Evolutionary conservation across 768 basidiomycete species (phyloP).

Genomic region (Xanthoconium purpureum): DNA sequence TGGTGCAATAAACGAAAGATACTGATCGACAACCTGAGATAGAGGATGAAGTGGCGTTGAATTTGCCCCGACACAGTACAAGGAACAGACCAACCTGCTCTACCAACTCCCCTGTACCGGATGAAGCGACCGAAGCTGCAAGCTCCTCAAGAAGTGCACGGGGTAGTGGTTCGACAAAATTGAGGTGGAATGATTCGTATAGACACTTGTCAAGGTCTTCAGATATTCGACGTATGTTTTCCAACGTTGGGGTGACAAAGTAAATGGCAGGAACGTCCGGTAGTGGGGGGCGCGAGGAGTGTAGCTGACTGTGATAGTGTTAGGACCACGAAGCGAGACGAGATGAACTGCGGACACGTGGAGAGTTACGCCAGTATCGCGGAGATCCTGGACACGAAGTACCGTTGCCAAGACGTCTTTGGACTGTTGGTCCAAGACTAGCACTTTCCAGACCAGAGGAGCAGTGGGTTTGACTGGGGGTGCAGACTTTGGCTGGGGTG

Average conservation of each 20-base stretch:
- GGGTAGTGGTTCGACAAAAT: constrained; percentile 91
- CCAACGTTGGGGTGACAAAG: constrained; percentile 87
- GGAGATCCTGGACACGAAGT: constrained; percentile 90
- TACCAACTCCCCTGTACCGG: constrained; percentile 77
- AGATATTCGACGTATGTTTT: constrained; percentile 86
- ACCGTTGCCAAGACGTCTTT: constrained; percentile 97
- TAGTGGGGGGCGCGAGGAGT: constrained; percentile 82
- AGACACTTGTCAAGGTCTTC: constrained; percentile 87
- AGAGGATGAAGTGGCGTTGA: not conserved
- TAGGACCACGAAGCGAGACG: constrained; percentile 1
- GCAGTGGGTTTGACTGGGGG: constrained; percentile 51
- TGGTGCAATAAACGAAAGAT: constrained; percentile 93
- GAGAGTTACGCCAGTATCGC: constrained; percentile 94
- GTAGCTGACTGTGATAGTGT: constrained; percentile 67
- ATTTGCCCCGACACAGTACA: not conserved
- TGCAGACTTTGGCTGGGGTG: constrained; percentile 27
- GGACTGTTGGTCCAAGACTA: constrained; percentile 91
- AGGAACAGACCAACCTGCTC: constrained; percentile 53
- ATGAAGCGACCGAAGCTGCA: constrained; percentile 80
- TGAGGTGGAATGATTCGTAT: constrained; percentile 92
- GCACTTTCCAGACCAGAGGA: constrained; percentile 93
- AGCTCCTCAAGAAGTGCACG: constrained; percentile 90
- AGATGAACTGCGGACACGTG: constrained; percentile 73
- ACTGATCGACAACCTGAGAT: constrained; percentile 87
- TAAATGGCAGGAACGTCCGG: constrained; percentile 97